Evolutionary conservation across 768 basidiomycete species (phyloP).

Genomic region (Leccinum obscurum): DNA sequence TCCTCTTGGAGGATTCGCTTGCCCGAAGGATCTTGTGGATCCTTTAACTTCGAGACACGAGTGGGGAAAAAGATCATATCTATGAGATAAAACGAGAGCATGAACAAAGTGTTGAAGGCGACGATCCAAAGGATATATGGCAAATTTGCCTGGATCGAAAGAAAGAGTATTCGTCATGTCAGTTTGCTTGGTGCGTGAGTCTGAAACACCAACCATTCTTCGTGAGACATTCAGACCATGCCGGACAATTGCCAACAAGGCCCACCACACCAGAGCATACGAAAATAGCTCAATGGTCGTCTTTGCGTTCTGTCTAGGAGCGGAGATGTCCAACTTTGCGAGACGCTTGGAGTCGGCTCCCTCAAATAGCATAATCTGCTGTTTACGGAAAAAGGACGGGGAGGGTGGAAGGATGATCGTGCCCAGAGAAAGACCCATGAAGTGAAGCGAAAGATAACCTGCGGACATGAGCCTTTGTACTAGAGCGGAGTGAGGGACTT

Average conservation of each 20-base stretch:
- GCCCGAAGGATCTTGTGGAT: conserved; percentile 24
- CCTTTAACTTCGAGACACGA: conserved; percentile 31
- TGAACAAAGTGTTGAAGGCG: conserved; percentile 85
- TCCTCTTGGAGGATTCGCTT: conserved; percentile 28
- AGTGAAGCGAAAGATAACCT: conserved; percentile 91
- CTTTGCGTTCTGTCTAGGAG: conserved; percentile 66
- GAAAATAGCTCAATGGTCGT: conserved; percentile 74
- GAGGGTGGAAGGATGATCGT: conserved; percentile 78
- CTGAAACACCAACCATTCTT: conserved; percentile 49
- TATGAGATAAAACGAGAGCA: conserved; percentile 76
- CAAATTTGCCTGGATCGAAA: conserved; percentile 68
- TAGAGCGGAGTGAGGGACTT: neutral
- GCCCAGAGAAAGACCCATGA: conserved; percentile 82
- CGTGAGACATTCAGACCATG: conserved; percentile 52
- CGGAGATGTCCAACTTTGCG: conserved; percentile 17
- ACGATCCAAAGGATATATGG: conserved; percentile 88
- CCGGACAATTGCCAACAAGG: conserved; percentile 41
- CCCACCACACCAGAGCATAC: conserved; percentile 82
- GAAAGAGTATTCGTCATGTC: neutral
- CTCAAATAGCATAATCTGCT: conserved; percentile 32
- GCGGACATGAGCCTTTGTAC: conserved; percentile 5
- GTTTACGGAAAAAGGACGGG: conserved; percentile 68
- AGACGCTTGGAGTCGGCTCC: conserved; percentile 2
- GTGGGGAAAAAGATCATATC: conserved; percentile 69
- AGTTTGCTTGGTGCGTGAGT: neutral